phyloP scores from a whole-genome alignment of 495 filamentous ascomycete species.

The Cenococcum geophilum region DNA sequence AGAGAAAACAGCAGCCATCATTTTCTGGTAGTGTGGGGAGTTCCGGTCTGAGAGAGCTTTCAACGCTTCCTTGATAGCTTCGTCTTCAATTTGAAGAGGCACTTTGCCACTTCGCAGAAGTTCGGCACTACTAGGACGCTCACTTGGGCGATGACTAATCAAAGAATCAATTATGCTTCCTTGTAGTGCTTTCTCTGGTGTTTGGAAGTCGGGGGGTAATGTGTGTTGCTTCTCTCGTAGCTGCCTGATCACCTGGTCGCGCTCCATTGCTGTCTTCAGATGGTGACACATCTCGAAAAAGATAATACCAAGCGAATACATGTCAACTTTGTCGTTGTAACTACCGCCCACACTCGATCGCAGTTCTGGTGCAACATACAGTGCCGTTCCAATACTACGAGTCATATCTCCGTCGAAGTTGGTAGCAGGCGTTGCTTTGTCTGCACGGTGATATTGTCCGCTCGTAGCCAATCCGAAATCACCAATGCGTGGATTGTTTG shows the following conservation, averaged over 20 bases:
- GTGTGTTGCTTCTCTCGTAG: slow-evolving; percentile 61
- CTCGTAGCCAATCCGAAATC: slow-evolving; percentile 94
- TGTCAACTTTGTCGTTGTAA: slow-evolving; percentile 94
- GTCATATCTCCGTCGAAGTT: slow-evolving; percentile 58
- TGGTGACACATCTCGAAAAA: slow-evolving; percentile 96
- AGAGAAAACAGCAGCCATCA: slow-evolving; percentile 76
- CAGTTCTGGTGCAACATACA: slow-evolving; percentile 92
- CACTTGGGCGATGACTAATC: slow-evolving; percentile 69
- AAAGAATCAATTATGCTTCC: slow-evolving; percentile 72
- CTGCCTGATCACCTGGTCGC: slow-evolving; percentile 64
- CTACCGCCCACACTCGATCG: slow-evolving; percentile 60
- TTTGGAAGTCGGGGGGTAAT: slow-evolving; percentile 69
- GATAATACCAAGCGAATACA: slow-evolving; percentile 96
- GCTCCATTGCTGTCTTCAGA: slow-evolving; percentile 80
- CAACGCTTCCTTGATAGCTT: slow-evolving; percentile 75
- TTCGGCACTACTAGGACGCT: slow-evolving; percentile 78
- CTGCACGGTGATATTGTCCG: slow-evolving; percentile 59
- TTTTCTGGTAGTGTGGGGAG: slow-evolving; percentile 85
- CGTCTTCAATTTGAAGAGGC: slow-evolving; percentile 85
- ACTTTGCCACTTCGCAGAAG: slow-evolving; percentile 82
- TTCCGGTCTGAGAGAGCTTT: slow-evolving; percentile 71
- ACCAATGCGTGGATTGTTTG: slow-evolving; percentile 86
- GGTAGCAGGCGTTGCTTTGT: slow-evolving; percentile 38
- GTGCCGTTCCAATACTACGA: slow-evolving; percentile 85
- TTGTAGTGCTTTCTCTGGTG: slow-evolving; percentile 66